phyloP scores from a whole-genome alignment of 805 yeast genomes.

The Metschnikowia drakensbergensis region DNA sequence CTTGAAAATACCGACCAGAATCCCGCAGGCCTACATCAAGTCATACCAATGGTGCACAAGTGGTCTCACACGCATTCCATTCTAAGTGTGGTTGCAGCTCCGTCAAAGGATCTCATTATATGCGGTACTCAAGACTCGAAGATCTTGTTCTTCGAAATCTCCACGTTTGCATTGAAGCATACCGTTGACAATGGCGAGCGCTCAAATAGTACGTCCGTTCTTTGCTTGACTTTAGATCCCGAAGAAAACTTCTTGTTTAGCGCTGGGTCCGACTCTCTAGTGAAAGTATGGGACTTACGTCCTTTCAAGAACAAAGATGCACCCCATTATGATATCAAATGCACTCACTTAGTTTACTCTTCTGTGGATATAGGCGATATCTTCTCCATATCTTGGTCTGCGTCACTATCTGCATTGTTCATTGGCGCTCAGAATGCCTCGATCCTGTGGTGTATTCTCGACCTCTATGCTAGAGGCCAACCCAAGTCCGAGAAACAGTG shows the following conservation, averaged over 20 bases:
- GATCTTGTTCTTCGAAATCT: slow-evolving; percentile 66
- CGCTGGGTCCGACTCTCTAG: slow-evolving; percentile 87
- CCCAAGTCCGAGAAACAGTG: neutral
- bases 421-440: slow-evolving; percentile 94
- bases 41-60: slow-evolving; percentile 43
- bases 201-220: slow-evolving; percentile 72
- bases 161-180: slow-evolving; percentile 54
- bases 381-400: slow-evolving; percentile 74
- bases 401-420: slow-evolving; percentile 55
- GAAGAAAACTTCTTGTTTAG: slow-evolving; percentile 64
- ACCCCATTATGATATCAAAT: slow-evolving; percentile 17
- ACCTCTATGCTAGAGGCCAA: slow-evolving; percentile 3
- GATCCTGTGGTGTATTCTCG: slow-evolving; percentile 61
- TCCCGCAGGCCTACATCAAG: slow-evolving; percentile 8
- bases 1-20: neutral
- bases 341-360: slow-evolving; percentile 74
- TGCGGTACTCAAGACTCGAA: slow-evolving; percentile 91
- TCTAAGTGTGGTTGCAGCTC: slow-evolving; percentile 65
- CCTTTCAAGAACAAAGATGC: slow-evolving; percentile 18
- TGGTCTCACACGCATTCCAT: slow-evolving; percentile 78
- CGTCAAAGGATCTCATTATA: slow-evolving; percentile 54
- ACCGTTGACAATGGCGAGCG: slow-evolving; percentile 36
- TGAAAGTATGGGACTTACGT: slow-evolving; percentile 76
- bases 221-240: slow-evolving; percentile 56
- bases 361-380: slow-evolving; percentile 90